Conservation (phyloP, 2,329 filamentous ascomycete species). For the Nakataea oryzae region DNA sequence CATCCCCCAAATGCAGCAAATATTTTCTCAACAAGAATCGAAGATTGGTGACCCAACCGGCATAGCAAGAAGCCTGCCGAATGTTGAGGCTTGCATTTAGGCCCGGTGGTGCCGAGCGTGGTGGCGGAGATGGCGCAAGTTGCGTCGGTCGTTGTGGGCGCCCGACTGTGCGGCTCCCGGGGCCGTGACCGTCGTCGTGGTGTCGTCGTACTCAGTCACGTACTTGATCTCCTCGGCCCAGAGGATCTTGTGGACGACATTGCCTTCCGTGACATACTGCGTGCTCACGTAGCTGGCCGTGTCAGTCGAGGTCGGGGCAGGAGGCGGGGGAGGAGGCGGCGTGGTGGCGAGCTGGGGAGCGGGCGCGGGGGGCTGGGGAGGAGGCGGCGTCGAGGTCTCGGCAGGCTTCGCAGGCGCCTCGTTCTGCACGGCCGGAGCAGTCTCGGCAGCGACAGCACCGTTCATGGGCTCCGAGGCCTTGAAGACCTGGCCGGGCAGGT, state of each 20-base stretch:
- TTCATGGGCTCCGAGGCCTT: constrained; percentile 2
- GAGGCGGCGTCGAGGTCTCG: constrained; percentile 9
- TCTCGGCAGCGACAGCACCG: constrained; percentile 7
- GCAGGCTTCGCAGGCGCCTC: background rate
- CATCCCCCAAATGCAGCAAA: background rate
- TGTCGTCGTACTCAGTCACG: constrained; percentile 33
- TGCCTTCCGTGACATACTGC: constrained; percentile 38
- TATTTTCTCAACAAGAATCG: background rate
- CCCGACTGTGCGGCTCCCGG: constrained; percentile 17
- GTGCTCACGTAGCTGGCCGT: constrained; percentile 35
- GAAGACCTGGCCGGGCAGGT: constrained; percentile 32
- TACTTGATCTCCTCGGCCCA: constrained; percentile 46
- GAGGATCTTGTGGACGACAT: constrained; percentile 43
- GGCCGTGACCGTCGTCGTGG: constrained; percentile 28
- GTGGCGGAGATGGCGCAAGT: constrained; percentile 25
- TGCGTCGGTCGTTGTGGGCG: constrained; percentile 16
- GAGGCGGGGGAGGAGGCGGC: constrained; percentile 15
- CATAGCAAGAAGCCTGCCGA: background rate
- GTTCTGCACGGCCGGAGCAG: constrained; percentile 4
- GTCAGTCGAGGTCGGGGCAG: constrained; percentile 17
- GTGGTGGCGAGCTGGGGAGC: constrained; percentile 12
- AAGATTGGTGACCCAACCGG: background rate
- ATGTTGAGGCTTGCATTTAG: background rate
- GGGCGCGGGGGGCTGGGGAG: constrained; percentile 5
- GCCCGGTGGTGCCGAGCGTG: background rate